A percentile compares a stretch with the other conserved stretches of the same genome.
phyloP scores from a whole-genome alignment of 192 early-diverging fungal genomes.

The Coemansia sp. region DNA sequence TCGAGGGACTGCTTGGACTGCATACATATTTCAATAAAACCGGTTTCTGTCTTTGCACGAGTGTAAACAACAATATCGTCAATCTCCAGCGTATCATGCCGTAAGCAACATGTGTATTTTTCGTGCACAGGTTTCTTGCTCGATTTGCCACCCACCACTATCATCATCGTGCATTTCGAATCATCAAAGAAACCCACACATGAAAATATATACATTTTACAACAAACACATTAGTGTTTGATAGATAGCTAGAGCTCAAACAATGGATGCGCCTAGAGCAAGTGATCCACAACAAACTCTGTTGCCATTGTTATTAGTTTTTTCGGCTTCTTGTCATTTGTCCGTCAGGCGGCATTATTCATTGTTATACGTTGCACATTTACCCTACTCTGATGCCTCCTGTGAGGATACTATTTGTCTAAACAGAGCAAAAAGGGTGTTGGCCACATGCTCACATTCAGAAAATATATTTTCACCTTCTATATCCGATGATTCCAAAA shows the following conservation, averaged over 20 bases:
- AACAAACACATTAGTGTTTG: neutral
- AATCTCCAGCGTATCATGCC: neutral
- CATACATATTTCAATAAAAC: neutral
- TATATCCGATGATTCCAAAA: neutral
- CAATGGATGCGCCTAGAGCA: neutral
- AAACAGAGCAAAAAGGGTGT: neutral
- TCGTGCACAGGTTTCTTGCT: neutral
- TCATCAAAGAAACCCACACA: too few species aligned
- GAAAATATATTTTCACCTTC: neutral
- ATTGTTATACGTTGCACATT: too few species aligned
- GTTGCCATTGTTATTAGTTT: too few species aligned
- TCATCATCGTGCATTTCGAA: conserved; percentile 1
- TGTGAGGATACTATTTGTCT: neutral
- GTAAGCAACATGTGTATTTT: neutral
- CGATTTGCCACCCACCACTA: neutral
- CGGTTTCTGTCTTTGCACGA: neutral
- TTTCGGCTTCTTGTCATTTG: too few species aligned
- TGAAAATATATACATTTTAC: too few species aligned
- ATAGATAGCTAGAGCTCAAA: neutral
- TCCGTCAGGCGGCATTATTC: too few species aligned
- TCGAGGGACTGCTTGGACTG: neutral
- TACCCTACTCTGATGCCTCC: neutral
- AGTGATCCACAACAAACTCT: neutral
- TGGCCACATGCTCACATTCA: neutral
- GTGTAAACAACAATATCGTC: neutral